Conservation (phyloP, 805 yeast genomes). For the Kazachstania psychrophila region DNA sequence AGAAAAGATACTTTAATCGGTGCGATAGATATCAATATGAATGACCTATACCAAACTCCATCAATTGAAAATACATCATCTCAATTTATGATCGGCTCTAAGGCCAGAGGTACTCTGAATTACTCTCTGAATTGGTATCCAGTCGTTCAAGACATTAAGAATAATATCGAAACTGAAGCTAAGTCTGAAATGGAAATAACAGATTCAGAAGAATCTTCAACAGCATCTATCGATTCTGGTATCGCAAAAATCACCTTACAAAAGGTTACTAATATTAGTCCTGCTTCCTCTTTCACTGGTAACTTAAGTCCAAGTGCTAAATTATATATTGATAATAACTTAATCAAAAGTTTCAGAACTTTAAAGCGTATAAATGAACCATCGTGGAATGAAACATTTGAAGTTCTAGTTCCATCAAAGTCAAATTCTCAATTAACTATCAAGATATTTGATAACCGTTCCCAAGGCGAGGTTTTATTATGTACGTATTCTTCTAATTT, state of each 20-base stretch:
- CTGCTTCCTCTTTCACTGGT: constrained; percentile 39
- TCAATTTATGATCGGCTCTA: constrained; percentile 33
- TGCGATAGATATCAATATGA: constrained; percentile 44
- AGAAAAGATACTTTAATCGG: constrained; percentile 48
- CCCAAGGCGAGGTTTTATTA: constrained; percentile 37
- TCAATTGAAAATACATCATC: constrained; percentile 18
- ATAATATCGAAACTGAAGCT: constrained; percentile 10
- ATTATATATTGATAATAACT: constrained; percentile 46
- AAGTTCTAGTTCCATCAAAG: constrained; percentile 53
- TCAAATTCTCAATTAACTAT: constrained; percentile 45
- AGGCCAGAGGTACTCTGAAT: constrained; percentile 48
- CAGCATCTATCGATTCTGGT: constrained; percentile 61
- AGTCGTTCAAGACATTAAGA: constrained; percentile 11
- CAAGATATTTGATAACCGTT: constrained; percentile 51
- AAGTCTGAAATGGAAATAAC: constrained; percentile 18
- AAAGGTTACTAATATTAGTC: constrained; percentile 50
- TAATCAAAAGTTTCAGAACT: constrained; percentile 49
- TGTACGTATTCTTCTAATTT: constrained; percentile 43
- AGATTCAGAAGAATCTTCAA: constrained; percentile 17
- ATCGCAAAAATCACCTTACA: constrained; percentile 56
- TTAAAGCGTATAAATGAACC: constrained; percentile 66
- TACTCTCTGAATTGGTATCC: constrained; percentile 44
- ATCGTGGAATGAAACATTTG: constrained; percentile 55
- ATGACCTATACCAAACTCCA: constrained; percentile 50
- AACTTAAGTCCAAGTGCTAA: constrained; percentile 56